These are phyloP conservation scores for Pneumocystis oryctolagi DNA, from an alignment of 1,139 yeast species.

Conservation along the genomic window DNA sequence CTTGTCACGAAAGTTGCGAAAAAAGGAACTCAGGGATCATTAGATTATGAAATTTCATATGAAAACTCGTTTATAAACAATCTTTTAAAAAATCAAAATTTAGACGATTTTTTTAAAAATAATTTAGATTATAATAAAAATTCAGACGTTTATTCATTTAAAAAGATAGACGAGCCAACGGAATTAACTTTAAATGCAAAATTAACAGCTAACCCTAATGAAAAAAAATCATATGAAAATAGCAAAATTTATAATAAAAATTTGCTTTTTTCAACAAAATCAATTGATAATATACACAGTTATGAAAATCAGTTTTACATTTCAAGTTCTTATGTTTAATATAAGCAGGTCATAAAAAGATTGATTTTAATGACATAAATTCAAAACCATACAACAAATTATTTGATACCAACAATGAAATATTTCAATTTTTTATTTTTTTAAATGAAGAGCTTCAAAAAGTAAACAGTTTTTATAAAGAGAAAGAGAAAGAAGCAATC, in stretches of 20 bases:
- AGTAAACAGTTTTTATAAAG: constrained; percentile 45
- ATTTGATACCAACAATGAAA: constrained; percentile 21
- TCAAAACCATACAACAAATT: background rate
- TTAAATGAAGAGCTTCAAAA: constrained; percentile 42
- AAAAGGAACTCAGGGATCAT: background rate
- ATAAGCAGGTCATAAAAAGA: background rate
- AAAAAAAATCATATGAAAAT: background rate
- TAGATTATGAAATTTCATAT: background rate
- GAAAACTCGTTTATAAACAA: background rate
- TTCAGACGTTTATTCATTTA: background rate
- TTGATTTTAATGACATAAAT: background rate
- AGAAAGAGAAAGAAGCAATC: constrained; percentile 45
- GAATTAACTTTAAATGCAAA: background rate
- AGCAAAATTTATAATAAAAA: background rate
- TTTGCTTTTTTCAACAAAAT: background rate
- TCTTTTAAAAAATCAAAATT: background rate
- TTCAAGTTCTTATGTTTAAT: background rate
- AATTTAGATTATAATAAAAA: background rate
- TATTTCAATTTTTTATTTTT: constrained; percentile 43
- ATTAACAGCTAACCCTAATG: background rate
- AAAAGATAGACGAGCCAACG: background rate
- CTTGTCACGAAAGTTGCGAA: background rate
- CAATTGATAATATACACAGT: background rate
- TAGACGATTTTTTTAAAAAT: background rate
- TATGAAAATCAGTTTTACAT: background rate